Percentiles rank a stretch among this genome's conserved stretches.
phyloP scores from a whole-genome alignment of 768 basidiomycete species.

The Termitomyces sp. region DNA sequence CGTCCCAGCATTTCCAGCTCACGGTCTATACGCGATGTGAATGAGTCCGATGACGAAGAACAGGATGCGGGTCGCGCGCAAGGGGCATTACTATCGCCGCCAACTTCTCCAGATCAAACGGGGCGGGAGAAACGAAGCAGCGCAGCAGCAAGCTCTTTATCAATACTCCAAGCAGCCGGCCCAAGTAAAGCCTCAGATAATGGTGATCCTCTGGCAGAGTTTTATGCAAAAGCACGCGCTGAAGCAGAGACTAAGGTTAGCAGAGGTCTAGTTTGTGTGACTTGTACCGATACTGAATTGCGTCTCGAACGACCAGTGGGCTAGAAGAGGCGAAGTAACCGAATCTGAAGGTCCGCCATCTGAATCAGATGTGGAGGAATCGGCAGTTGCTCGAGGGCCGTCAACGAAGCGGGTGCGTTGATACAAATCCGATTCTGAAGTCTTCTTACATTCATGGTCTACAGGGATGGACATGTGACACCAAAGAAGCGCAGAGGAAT shows the following conservation, averaged over 20 bases:
- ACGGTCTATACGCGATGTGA: neutral
- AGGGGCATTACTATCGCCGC: conserved; percentile 8
- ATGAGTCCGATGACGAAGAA: conserved; percentile 18
- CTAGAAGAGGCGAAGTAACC: conserved; percentile 30
- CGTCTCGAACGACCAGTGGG: conserved; percentile 19
- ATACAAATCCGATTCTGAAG: neutral
- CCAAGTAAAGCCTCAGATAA: neutral
- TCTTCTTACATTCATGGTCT: neutral
- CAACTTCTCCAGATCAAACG: conserved; percentile 9
- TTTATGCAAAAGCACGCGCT: conserved; percentile 53
- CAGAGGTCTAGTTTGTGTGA: neutral
- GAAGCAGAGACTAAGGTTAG: conserved; percentile 40
- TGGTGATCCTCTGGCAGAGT: conserved; percentile 58
- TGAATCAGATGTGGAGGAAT: conserved; percentile 15
- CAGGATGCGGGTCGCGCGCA: conserved; percentile 7
- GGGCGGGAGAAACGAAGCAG: neutral
- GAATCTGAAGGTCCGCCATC: conserved; percentile 22
- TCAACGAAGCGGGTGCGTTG: conserved; percentile 23
- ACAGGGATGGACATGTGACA: conserved; percentile 68
- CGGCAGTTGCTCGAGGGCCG: conserved; percentile 11
- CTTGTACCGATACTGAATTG: neutral
- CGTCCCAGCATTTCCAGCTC: conserved; percentile 2
- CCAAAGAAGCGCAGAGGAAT: conserved; percentile 26
- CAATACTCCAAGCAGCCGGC: neutral
- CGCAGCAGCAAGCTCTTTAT: conserved; percentile 6